Evolutionary conservation across 805 yeast genomes (phyloP).

Genomic region (Candida mattraensis): DNA sequence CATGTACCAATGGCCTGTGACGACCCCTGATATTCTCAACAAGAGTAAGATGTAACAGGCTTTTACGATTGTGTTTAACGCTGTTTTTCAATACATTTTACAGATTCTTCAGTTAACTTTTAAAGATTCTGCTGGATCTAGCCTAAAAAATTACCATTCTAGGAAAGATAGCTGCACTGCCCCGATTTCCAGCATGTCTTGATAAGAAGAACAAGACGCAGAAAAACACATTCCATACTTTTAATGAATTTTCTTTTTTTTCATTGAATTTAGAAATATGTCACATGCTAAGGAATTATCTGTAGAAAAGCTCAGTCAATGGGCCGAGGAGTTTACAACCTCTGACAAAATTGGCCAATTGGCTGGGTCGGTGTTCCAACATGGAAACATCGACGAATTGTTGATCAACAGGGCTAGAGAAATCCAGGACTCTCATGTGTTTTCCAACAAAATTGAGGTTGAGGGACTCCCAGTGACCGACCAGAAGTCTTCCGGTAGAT

Average conservation of each 20-base stretch:
- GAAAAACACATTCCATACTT: neutral
- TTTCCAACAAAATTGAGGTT: slow-evolving; percentile 42
- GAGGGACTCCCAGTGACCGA: slow-evolving; percentile 68
- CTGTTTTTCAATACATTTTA: too few relatives aligned
- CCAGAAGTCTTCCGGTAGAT: slow-evolving; percentile 76
- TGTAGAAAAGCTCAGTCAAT: slow-evolving; percentile 22
- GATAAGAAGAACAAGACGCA: too few relatives aligned
- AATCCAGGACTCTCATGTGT: slow-evolving; percentile 36
- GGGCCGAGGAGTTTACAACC: slow-evolving; percentile 29
- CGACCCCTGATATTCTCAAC: slow-evolving; percentile 45
- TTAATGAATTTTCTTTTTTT: neutral
- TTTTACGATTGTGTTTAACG: too few relatives aligned
- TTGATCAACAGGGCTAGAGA: slow-evolving; percentile 37
- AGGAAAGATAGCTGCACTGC: too few relatives aligned
- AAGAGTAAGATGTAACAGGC: slow-evolving; percentile 31
- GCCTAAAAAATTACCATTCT: too few relatives aligned
- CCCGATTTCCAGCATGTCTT: too few relatives aligned
- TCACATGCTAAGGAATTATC: slow-evolving; percentile 14
- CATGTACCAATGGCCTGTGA: slow-evolving; percentile 89
- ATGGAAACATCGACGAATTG: slow-evolving; percentile 39
- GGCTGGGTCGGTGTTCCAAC: slow-evolving; percentile 34
- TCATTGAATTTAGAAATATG: slow-evolving; percentile 5
- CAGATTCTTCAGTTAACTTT: too few relatives aligned
- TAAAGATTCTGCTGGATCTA: too few relatives aligned
- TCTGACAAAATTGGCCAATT: slow-evolving; percentile 30